Base-by-base conservation (phyloP, 441 rosid genomes). In the Populus trichocarpa region DNA sequence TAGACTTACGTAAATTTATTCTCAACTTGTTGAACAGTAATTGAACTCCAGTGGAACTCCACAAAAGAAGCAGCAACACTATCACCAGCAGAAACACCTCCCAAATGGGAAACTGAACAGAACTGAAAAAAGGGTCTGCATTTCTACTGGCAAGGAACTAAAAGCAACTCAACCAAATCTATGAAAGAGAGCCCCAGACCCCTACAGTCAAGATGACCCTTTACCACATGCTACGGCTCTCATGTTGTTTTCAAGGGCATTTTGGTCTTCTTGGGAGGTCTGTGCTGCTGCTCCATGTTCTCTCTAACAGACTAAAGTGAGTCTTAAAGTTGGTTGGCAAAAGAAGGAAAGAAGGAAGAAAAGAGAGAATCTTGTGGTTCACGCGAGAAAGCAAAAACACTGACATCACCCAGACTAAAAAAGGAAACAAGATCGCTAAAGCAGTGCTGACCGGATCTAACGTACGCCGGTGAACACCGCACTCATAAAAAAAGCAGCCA, bases 91-190 rank as follows among this genome's bases (percentile, higher is more conserved):
- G 25, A 59, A 40, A 63, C 46, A 40, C 50, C 72, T 8, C 28
- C 42, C 69, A 73, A 79, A 16, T 42, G 28, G 76, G 40, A 70
- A 77, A 67, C 75, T 22, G 66, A 38, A 50, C 73, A 23, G 40
- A 36, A 71, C 40, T 63, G 4, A 13, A 23, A 67, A 61, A 59
- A 1, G 20, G 18, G 20, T 26, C n/a, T 26, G 35, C 2, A 13
- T 67, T 67, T 26, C 69, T 67, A 2, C 14, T 67, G 38, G 18
- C 69, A 67, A 67, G 5, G 70, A 67, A 30, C 33, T 14, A 46
- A 67, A 67, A 67, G 70, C n/a, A 67, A 6, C 32, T 26, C 38
- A 18, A 14, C 5, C 70, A 30, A 67, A 67, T 67, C 35, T 2
- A 67, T 67, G 20, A 30, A 25, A 66, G 8, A 63, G 10, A 63